Evolutionary conservation across 2,329 filamentous ascomycete species (phyloP).

Genomic region (Apiospora malaysiana): DNA sequence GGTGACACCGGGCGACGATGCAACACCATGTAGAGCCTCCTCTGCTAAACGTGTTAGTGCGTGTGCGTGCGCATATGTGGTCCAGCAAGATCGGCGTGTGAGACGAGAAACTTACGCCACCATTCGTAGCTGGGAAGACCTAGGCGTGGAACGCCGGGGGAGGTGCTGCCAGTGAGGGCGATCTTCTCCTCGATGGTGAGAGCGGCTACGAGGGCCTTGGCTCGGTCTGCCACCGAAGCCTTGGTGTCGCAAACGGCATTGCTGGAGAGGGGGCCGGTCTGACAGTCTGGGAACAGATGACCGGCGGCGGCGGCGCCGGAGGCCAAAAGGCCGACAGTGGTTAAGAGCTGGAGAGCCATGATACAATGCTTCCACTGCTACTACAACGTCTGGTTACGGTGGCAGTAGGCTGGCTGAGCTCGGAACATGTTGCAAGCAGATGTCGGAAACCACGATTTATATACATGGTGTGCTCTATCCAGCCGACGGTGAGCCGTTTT

Average conservation of each 20-base stretch:
- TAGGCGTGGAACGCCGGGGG: constrained; percentile 58
- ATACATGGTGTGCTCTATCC: constrained; percentile 4
- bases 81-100: neutral
- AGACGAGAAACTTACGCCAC: constrained; percentile 47
- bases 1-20: constrained; percentile 52
- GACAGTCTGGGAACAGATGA: constrained; percentile 34
- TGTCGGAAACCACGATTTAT: neutral
- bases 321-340: constrained; percentile 29
- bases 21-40: constrained; percentile 68
- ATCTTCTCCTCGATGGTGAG: constrained; percentile 35
- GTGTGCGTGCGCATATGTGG: neutral
- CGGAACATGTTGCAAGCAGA: neutral
- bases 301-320: constrained; percentile 31
- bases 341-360: constrained; percentile 30
- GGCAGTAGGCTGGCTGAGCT: neutral
- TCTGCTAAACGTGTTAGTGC: constrained; percentile 35
- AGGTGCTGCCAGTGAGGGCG: constrained; percentile 35
- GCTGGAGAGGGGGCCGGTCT: constrained; percentile 30
- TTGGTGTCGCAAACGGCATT: constrained; percentile 34
- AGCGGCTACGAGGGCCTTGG: constrained; percentile 32
- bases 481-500: constrained; percentile 5
- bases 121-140: constrained; percentile 65
- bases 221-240: constrained; percentile 30
- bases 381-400: neutral
- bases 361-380: neutral